Base-by-base conservation (phyloP, 768 basidiomycete genomes). In the Daedalea quercina region DNA sequence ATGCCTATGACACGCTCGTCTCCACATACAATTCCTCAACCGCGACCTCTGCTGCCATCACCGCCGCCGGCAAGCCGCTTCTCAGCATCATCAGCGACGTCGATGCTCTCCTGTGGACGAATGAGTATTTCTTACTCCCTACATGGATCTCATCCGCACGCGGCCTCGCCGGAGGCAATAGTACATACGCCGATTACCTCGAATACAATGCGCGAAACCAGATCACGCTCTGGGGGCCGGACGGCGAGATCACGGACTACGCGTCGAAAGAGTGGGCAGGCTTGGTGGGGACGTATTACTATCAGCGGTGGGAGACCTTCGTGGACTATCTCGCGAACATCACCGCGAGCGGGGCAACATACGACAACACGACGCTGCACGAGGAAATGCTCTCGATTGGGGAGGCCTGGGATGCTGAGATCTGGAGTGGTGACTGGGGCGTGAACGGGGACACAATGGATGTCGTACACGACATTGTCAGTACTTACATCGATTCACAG, bases 201-300 rank as follows among this genome's bases (percentile, higher is more conserved):
- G 70, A 68, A 51, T 71, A 70, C 51, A 63, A 68, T 42, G 69
- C 73, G 17, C 60, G 71, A n/a, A 74, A 72, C 55, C 73, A 74
- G 59, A 65, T 74, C 56, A 73, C 71, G 25, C 68, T 73, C 25
- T 73, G 73, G 72, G 73, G 73, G 15, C 71, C 70, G 2, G 63
- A 60, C 17, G 70, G 72, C 9, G 58, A 73, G 60, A 71, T 69
- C 64, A 66, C 68, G 48, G 72, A 73, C 53, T 74, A 74, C 44
- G 73, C 72, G 19, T 72, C 72, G 17, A 74, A 74, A 49, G 69
- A 69, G 56, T 73, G 72, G 71, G 67, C 65, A 0, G 71, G 73
- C 2, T 65, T 74, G 46, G 66, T 73, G 24, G 58, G 64, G 7
- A 60, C 56, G 2, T 74, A 73, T 58, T 74, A 74, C 57, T 53